These are phyloP conservation scores for Trichosporon sp. DNA, from an alignment of 1,284 basidiomycete genomes.

Conservation along the genomic window DNA sequence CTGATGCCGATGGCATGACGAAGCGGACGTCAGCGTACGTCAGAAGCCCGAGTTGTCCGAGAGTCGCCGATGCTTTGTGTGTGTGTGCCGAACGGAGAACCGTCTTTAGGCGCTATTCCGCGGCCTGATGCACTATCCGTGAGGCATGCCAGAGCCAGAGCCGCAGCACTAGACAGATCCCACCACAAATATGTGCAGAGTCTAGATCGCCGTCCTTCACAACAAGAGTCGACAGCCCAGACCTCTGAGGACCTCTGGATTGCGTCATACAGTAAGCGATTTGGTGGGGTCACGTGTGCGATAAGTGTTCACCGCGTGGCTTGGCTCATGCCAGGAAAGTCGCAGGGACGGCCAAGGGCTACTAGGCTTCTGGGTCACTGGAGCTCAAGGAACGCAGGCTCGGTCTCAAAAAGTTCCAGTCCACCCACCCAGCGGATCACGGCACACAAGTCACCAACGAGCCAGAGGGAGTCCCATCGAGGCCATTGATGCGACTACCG, in stretches of 20 bases:
- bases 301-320: not conserved
- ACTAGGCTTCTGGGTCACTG: not conserved
- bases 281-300: not conserved
- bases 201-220: not conserved
- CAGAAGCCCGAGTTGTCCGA: not conserved
- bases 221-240: not conserved
- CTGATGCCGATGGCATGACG: constrained; percentile 2
- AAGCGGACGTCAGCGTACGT: not conserved
- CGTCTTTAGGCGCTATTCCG: not conserved
- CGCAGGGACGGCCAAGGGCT: not conserved
- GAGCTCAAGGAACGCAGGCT: not conserved
- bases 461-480: too few relatives aligned
- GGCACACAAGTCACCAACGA: not conserved
- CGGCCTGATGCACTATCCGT: too few relatives aligned
- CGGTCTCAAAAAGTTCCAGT: constrained; percentile 3
- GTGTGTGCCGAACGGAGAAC: not conserved
- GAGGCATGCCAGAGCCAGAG: too few relatives aligned
- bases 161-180: too few relatives aligned
- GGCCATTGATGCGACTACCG: not conserved
- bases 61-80: not conserved
- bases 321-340: not conserved
- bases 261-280: not conserved
- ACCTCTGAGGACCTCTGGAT: not conserved
- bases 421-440: not conserved
- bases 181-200: not conserved